Conservation (phyloP, 306 rosid species). For the Lathyrus sativus region DNA sequence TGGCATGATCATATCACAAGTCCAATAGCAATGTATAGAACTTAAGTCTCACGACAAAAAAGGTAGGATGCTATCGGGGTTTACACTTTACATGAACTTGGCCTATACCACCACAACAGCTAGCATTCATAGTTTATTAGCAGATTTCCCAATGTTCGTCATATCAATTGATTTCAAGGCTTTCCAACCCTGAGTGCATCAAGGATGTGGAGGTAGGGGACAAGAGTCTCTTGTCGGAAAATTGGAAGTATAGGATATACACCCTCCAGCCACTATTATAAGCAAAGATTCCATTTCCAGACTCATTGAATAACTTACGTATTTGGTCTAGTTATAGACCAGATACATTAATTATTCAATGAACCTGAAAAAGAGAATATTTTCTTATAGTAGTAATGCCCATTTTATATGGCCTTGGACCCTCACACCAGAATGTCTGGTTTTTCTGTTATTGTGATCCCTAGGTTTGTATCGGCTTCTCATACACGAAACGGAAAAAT, state of each 20-base stretch:
- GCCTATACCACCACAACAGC: background rate
- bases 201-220: background rate
- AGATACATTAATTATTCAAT: no score
- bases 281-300: no score
- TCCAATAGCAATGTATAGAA: slow-evolving; percentile 6
- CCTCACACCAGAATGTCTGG: slow-evolving; percentile 1
- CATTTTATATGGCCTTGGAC: background rate
- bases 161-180: slow-evolving; percentile 1
- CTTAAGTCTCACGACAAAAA: background rate
- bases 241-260: background rate
- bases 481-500: background rate
- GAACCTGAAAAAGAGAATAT: no score
- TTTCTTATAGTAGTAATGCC: background rate
- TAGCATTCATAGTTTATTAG: background rate
- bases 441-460: background rate
- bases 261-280: no score
- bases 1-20: slow-evolving; percentile 8
- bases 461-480: slow-evolving; percentile 8
- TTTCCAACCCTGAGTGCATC: background rate
- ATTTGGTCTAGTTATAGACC: no score
- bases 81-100: slow-evolving; percentile 16
- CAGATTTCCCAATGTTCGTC: background rate
- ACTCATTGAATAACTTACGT: no score
- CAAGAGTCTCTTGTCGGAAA: background rate
- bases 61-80: slow-evolving; percentile 7